Conservation (phyloP, 192 early-diverging fungal genomes). For the Coemansia sp. region DNA sequence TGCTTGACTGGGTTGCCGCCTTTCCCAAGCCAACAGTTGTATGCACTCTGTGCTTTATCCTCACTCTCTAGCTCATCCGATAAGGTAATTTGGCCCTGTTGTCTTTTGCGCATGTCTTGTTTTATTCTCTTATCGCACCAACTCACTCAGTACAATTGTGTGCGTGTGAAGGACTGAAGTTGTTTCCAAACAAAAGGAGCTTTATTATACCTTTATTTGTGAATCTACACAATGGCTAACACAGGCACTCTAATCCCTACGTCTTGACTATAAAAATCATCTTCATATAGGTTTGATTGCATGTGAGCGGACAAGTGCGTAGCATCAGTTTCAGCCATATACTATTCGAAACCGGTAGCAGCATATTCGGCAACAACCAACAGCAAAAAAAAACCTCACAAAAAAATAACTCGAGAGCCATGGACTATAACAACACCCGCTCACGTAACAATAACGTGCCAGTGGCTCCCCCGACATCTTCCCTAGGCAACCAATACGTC, state of each 20-base stretch:
- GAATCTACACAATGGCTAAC: not conserved
- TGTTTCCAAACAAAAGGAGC: not conserved
- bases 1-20: not conserved
- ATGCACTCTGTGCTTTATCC: no score
- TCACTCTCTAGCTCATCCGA: not conserved
- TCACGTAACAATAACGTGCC: conserved; percentile 34
- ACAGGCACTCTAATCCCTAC: not conserved
- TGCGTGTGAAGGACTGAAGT: not conserved
- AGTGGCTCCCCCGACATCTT: conserved; percentile 15
- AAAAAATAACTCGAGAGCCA: not conserved
- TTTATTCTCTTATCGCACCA: not conserved
- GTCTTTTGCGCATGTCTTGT: not conserved
- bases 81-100: not conserved
- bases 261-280: not conserved
- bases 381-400: not conserved
- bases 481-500: conserved; percentile 18
- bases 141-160: not conserved
- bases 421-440: conserved; percentile 25
- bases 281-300: not conserved
- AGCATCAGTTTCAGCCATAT: not conserved
- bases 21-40: no score
- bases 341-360: not conserved
- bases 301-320: not conserved
- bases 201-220: not conserved
- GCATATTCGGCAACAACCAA: not conserved